These are phyloP conservation scores for Angophora floribunda DNA, from an alignment of 345 rosid genomes.

Conservation along the genomic window DNA sequence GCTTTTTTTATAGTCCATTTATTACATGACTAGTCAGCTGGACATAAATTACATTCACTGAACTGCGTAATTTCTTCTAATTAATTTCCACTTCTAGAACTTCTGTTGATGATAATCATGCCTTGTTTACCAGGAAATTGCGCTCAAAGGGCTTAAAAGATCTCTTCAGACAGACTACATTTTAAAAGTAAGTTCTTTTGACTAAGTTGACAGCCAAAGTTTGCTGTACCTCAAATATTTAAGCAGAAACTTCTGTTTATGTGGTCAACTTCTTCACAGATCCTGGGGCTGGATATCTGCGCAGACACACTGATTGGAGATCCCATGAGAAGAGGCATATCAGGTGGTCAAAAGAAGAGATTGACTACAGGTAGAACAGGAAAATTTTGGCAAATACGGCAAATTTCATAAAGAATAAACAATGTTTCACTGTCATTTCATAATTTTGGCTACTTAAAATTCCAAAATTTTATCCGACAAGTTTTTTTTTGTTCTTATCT, in stretches of 20 bases:
- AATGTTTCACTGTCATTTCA: neutral
- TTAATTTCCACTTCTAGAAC: neutral
- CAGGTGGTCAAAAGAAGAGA: constrained; percentile 47
- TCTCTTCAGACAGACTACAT: constrained; percentile 43
- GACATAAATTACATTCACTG: neutral
- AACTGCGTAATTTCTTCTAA: neutral
- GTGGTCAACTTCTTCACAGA: constrained; percentile 1
- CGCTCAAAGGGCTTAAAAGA: constrained; percentile 18
- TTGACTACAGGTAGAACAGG: constrained; percentile 27
- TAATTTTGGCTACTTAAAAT: neutral
- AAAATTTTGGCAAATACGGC: neutral
- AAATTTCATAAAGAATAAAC: neutral
- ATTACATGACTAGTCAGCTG: neutral
- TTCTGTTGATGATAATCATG: neutral
- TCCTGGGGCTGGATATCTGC: constrained; percentile 39
- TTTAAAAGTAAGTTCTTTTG: constrained; percentile 15
- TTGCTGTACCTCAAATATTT: neutral
- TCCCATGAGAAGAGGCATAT: constrained; percentile 36
- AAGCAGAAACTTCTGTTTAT: neutral
- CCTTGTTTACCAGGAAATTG: constrained; percentile 19
- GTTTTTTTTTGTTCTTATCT: neutral
- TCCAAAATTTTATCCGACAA: neutral
- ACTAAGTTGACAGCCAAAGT: neutral
- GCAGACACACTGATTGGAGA: constrained; percentile 37
- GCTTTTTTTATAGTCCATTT: neutral